phyloP scores from a whole-genome alignment of 768 basidiomycete species.

The Fomitopsis pulvina region DNA sequence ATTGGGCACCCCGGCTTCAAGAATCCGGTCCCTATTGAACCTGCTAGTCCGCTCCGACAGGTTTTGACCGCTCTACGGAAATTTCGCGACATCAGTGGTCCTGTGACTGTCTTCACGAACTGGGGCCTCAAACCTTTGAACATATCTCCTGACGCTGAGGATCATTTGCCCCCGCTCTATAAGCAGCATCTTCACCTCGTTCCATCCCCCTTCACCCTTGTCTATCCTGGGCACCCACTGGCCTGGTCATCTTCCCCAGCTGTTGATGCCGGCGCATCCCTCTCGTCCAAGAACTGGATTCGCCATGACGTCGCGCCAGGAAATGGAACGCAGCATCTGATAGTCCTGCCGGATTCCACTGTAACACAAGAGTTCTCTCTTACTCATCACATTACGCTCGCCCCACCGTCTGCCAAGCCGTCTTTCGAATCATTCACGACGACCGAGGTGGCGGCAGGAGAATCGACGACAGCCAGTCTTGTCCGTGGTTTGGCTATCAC shows the following conservation, averaged over 20 bases:
- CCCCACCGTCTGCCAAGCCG: constrained; percentile 17
- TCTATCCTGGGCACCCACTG: background rate
- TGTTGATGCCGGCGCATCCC: too few species aligned
- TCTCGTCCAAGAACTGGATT: too few species aligned
- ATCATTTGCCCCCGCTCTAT: constrained; percentile 28
- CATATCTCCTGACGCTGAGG: constrained; percentile 12
- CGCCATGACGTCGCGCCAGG: too few species aligned
- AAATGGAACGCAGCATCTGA: too few species aligned
- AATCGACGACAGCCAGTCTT: too few species aligned
- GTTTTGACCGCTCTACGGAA: constrained; percentile 41
- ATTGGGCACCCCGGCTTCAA: constrained; percentile 8
- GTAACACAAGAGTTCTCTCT: constrained; percentile 16
- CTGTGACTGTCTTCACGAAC: constrained; percentile 52
- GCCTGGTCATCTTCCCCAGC: constrained; percentile 2
- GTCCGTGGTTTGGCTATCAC: too few species aligned
- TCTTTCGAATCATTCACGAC: constrained; percentile 9
- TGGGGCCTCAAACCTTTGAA: constrained; percentile 43
- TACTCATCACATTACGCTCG: constrained; percentile 35
- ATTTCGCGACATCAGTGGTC: constrained; percentile 42
- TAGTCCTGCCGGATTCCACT: too few species aligned
- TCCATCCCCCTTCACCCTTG: constrained; percentile 25
- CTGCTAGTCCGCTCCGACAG: constrained; percentile 34
- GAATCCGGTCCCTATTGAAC: constrained; percentile 3
- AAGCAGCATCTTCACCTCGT: constrained; percentile 48
- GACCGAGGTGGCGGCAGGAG: constrained; percentile 6